Evolutionary conservation across 306 rosid species (phyloP).

Genomic region (Vigna nakashimae): DNA sequence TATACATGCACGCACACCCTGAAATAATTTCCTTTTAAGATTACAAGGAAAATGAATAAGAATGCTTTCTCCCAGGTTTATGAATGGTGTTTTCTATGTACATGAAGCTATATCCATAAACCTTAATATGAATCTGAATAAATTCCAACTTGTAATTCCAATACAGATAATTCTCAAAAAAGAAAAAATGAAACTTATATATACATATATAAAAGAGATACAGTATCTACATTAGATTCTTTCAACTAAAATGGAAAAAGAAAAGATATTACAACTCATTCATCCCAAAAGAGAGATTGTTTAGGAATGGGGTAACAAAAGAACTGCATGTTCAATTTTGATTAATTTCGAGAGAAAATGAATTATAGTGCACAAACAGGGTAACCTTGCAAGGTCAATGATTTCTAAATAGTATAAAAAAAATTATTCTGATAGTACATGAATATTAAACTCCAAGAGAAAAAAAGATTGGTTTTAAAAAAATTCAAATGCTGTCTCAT

Average conservation of each 20-base stretch:
- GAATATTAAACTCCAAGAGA: neutral
- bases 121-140: neutral
- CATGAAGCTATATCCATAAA: neutral
- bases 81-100: neutral
- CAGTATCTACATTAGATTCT: neutral
- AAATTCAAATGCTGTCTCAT: neutral
- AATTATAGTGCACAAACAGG: neutral
- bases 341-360: neutral
- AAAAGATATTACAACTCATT: neutral
- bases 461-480: neutral
- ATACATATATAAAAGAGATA: neutral
- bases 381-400: neutral
- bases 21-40: neutral
- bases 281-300: conserved; percentile 17
- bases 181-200: neutral
- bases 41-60: neutral
- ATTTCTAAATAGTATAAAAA: neutral
- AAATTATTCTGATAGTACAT: neutral
- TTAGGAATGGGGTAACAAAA: conserved; percentile 11
- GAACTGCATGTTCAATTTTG: neutral
- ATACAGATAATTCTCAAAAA: neutral
- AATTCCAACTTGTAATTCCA: neutral
- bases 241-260: neutral
- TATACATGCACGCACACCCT: neutral
- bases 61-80: neutral